Conservation (phyloP, 768 basidiomycete genomes). For the Boletus sp. region DNA sequence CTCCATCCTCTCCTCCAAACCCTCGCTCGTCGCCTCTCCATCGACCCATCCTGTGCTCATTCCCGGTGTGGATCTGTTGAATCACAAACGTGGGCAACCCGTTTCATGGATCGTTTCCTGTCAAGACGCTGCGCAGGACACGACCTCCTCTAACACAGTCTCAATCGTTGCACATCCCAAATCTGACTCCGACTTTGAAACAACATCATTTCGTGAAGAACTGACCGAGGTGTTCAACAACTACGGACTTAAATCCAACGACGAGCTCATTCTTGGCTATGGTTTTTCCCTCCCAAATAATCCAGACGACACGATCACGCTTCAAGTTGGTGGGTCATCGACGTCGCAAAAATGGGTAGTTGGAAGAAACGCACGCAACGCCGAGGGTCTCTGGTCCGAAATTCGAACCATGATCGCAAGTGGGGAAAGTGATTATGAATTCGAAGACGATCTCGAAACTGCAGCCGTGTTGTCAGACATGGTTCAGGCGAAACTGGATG, state of each 20-base stretch:
- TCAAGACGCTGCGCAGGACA: slow-evolving; percentile 18
- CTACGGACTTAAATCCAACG: slow-evolving; percentile 88
- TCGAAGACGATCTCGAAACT: slow-evolving; percentile 68
- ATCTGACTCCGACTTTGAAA: slow-evolving; percentile 22
- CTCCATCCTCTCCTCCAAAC: slow-evolving; percentile 57
- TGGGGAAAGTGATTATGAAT: slow-evolving; percentile 27
- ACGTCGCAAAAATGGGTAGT: slow-evolving; percentile 54
- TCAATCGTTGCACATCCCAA: slow-evolving; percentile 56
- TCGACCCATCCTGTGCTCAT: slow-evolving; percentile 74
- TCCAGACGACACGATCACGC: slow-evolving; percentile 81
- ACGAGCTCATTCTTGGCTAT: slow-evolving; percentile 87
- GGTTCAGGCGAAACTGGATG: slow-evolving; percentile 48
- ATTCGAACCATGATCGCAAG: slow-evolving; percentile 35
- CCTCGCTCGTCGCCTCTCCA: slow-evolving; percentile 48
- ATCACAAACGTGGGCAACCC: slow-evolving; percentile 76
- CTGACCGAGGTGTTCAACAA: slow-evolving; percentile 68
- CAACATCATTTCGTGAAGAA: slow-evolving; percentile 30
- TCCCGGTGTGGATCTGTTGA: slow-evolving; percentile 83
- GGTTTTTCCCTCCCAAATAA: slow-evolving; percentile 81
- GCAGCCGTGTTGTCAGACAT: slow-evolving; percentile 65
- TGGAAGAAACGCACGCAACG: slow-evolving; percentile 52
- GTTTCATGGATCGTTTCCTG: slow-evolving; percentile 76
- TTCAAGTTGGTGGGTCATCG: slow-evolving; percentile 60
- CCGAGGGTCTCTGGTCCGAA: slow-evolving; percentile 59
- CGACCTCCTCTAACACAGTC: slow-evolving; percentile 37